These are phyloP conservation scores for Poa pratensis DNA, from an alignment of 176 grass and related monocot genomes.

Conservation along the genomic window DNA sequence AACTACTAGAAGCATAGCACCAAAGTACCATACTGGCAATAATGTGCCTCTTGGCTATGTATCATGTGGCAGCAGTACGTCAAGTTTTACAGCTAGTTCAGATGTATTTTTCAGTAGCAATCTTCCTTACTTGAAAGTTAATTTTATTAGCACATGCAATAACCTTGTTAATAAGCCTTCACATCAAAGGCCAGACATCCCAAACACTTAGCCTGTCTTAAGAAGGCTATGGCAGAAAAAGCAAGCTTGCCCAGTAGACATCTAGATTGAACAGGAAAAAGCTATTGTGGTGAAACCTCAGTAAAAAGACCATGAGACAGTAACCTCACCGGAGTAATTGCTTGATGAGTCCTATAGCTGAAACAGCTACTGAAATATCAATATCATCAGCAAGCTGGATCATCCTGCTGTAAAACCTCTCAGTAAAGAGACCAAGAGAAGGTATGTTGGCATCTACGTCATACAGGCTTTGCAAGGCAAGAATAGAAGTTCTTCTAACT, in stretches of 20 bases:
- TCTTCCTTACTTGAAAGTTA: not conserved
- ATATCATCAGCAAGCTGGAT: slow-evolving; percentile 98
- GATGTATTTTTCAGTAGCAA: not conserved
- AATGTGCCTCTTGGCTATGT: not conserved
- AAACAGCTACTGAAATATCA: slow-evolving; percentile 95
- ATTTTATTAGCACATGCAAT: slow-evolving; percentile 9
- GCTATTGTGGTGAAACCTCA: not conserved
- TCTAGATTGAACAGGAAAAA: slow-evolving; percentile 22
- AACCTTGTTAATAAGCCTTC: not conserved
- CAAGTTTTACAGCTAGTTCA: not conserved
- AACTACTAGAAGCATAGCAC: not conserved
- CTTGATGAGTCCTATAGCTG: slow-evolving; percentile 96
- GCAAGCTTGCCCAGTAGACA: not conserved
- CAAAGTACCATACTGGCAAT: not conserved
- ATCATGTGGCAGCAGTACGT: not conserved
- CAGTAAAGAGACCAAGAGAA: slow-evolving; percentile 75
- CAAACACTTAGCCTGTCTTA: slow-evolving; percentile 3
- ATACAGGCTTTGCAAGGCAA: slow-evolving; percentile 86
- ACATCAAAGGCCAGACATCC: slow-evolving; percentile 25
- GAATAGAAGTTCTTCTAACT: slow-evolving; percentile 89
- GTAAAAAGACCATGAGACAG: not conserved
- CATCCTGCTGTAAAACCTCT: slow-evolving; percentile 93
- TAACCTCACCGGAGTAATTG: slow-evolving; percentile 77
- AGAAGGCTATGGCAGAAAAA: slow-evolving; percentile 7
- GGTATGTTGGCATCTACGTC: slow-evolving; percentile 92